phyloP scores from a whole-genome alignment of 2,329 filamentous ascomycete species.

The Fusarium avenaceum region DNA sequence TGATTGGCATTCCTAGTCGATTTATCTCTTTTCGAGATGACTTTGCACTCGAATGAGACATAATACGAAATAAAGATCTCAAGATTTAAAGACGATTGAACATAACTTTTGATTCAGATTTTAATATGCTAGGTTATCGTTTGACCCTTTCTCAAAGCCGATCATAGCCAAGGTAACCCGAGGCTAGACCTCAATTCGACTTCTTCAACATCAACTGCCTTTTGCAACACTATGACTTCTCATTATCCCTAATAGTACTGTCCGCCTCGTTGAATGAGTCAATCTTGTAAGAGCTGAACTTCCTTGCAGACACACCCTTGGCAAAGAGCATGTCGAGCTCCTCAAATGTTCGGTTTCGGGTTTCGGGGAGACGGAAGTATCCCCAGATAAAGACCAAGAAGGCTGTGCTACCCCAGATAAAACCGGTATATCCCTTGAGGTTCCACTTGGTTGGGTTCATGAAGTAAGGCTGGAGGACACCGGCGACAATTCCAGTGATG shows the following conservation, averaged over 20 bases:
- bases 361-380: conserved; percentile 65
- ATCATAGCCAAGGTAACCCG: background rate
- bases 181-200: background rate
- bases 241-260: background rate
- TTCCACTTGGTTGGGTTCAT: conserved; percentile 57
- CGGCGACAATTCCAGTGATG: conserved; percentile 40
- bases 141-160: background rate
- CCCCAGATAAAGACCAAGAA: conserved; percentile 52
- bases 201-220: too few relatives aligned
- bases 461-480: conserved; percentile 52
- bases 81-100: background rate
- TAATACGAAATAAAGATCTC: background rate
- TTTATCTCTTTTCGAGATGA: background rate
- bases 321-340: conserved; percentile 67
- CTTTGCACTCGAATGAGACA: background rate
- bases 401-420: conserved; percentile 49
- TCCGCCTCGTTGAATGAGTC: conserved; percentile 23
- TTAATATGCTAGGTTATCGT: background rate
- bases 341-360: conserved; percentile 64
- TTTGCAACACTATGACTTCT: background rate
- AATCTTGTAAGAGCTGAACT: conserved; percentile 31
- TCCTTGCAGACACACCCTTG: conserved; percentile 40
- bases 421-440: conserved; percentile 58
- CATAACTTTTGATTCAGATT: background rate
- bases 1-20: background rate